Evolutionary conservation across 257 asterid species (phyloP).

Genomic region (Solanum tarapatanum): DNA sequence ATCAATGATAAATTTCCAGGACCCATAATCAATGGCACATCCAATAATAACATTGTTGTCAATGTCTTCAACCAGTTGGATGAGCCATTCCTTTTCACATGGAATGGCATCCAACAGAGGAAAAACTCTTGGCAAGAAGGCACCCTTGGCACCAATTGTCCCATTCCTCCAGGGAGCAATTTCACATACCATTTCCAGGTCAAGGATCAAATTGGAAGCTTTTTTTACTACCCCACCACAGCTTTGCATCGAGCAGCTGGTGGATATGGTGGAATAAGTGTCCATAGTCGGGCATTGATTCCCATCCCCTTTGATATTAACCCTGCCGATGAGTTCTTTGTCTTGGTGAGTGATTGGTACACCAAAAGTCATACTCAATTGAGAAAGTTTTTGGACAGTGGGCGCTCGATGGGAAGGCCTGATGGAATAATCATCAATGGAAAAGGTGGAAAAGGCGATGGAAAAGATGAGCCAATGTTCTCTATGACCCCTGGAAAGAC

Average conservation of each 20-base stretch:
- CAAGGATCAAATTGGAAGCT: slow-evolving; percentile 63
- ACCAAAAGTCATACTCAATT: slow-evolving; percentile 25
- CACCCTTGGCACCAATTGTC: slow-evolving; percentile 41
- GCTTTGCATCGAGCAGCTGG: slow-evolving; percentile 51
- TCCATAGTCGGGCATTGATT: slow-evolving; percentile 43
- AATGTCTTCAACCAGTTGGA: slow-evolving; percentile 50
- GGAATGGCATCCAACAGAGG: slow-evolving; percentile 67
- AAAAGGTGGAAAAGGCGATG: slow-evolving; percentile 19
- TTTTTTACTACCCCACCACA: slow-evolving; percentile 45
- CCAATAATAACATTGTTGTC: slow-evolving; percentile 57
- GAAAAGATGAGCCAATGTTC: slow-evolving; percentile 28
- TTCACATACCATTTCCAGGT: slow-evolving; percentile 49
- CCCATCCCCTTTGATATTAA: slow-evolving; percentile 39
- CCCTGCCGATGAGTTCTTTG: slow-evolving; percentile 32
- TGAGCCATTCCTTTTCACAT: slow-evolving; percentile 47
- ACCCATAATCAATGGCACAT: slow-evolving; percentile 51
- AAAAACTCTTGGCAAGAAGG: slow-evolving; percentile 74
- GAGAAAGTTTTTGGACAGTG: slow-evolving; percentile 26
- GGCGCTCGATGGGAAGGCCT: slow-evolving; percentile 29
- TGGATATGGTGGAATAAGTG: slow-evolving; percentile 31
- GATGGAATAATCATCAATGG: slow-evolving; percentile 48
- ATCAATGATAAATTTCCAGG: slow-evolving; percentile 63
- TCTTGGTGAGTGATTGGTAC: slow-evolving; percentile 64
- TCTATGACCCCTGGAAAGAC: slow-evolving; percentile 34
- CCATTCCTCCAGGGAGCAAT: slow-evolving; percentile 43